Evolutionary conservation across 2,329 filamentous ascomycete species (phyloP), one percentile per base, ranked within the genome.

Genomic region (Neoscytalidium dimidiatum): DNA sequence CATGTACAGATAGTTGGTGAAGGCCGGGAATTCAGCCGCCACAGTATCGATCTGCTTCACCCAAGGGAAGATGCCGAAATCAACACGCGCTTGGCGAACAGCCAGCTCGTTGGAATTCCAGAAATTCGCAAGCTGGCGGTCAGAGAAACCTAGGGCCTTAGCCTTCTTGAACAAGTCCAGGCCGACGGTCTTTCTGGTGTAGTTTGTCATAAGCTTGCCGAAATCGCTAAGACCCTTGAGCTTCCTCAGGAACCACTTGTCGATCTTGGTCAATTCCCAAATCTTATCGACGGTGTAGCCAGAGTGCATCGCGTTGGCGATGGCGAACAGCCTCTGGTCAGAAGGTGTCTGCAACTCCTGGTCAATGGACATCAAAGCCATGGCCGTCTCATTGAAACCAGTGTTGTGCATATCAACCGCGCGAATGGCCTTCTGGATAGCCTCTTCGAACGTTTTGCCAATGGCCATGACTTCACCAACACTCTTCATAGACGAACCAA

Each of bases 31-130:
- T 78, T 99, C 95, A 17, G 94, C 95, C 57, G 95, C 95, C 53
- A 99, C 95, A 0, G 95, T 99, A 81, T 99, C 95, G 66, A 99
- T 98, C 81, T 98, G 94, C 85, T 98, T 98, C 64, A 97, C 94
- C 67, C 92, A 90, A 0, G 95, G 95, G 68, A 87, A 87, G 72
- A 99, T 92, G 48, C 91, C 91, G 43, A 90, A 87, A 71, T 98
- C 94, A n/a, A 93, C 85, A 75, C 95, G 88, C 75, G 93, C 81
- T 62, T 91, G 88, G 68, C 95, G 89, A 28, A 98, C 89, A 64
- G 94, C 92, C 70, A 97, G 87, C 78, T 98, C 95, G 79, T 95
- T 98, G 26, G 94, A 97, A 76, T 90, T 91, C 88, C 92, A 92
- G 84, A 97, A 98, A 73, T 92, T 92, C 65, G 95, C 93, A 51